Evolutionary conservation across 306 rosid genomes (phyloP), one percentile per base, ranked within the genome.

Genomic region (Quillaja saponaria): DNA sequence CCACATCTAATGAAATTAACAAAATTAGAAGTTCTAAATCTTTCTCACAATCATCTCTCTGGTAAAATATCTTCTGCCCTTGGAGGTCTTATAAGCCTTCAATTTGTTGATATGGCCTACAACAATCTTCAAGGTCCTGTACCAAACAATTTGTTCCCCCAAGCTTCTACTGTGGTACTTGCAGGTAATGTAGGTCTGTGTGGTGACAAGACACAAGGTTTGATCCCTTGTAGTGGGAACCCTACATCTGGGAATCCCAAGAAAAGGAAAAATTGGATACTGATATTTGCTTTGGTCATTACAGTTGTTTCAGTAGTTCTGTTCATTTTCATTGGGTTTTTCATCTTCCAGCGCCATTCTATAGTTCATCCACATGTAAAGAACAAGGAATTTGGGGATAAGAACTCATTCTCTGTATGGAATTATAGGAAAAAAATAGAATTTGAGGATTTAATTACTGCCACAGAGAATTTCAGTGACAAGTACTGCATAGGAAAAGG

Each of bases 41-140:
- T 71, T 37, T 71, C 76, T 42, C 76, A 71, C 19, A 71, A 71
- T 45, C 70, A 38, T 9, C 47, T 71, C 34, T 63, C 61, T 25
- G 76, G 71, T 7, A 8, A 10, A 64, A 48, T 71, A 13, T 66
- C 76, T 37, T 55, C 76, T 33, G 45, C 4, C 28, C 65, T 71
- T 44, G 8, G 28, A 6, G 31, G 25, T 21, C 59, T 64, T 13
- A 19, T 57, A 16, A 31, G 76, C 49, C 71, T 71, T 64, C 70
- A 16, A 42, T 63, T 28, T 38, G 58, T 71, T 56, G 76, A 71
- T 39, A 39, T 71, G 33, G 63, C 76, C 39, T 56, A 63, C 54
- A 71, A 71, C 65, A 56, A 64, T 48, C 71, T 71, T 40, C 60
- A 47, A 64, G 71, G 76, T 28, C 76, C 61, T 46, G 52, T 71